Conservation (phyloP, 1,284 basidiomycete species). For the Leccinum fallax region DNA sequence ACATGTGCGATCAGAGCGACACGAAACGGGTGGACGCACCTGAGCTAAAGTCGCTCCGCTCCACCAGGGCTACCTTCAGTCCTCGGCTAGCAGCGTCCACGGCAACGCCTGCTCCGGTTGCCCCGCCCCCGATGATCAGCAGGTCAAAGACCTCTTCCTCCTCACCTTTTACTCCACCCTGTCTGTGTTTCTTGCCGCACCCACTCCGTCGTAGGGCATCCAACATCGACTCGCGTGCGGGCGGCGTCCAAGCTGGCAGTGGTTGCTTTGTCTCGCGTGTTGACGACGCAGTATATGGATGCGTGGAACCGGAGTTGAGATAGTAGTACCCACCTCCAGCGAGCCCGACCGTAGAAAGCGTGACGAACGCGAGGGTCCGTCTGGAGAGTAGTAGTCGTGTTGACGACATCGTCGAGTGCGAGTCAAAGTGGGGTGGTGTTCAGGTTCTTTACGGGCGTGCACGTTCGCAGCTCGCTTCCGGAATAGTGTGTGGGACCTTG, state of each 20-base stretch:
- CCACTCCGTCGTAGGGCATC: slow-evolving; percentile 43
- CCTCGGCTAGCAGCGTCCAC: slow-evolving; percentile 93
- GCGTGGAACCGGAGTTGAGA: no score
- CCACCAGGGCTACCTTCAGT: slow-evolving; percentile 93
- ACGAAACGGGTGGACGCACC: slow-evolving; percentile 48
- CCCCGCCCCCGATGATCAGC: slow-evolving; percentile 90
- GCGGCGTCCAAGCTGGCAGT: slow-evolving; percentile 73
- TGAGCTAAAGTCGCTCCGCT: slow-evolving; percentile 90
- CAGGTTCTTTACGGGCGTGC: not conserved
- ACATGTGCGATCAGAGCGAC: slow-evolving; percentile 54
- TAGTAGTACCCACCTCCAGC: no score
- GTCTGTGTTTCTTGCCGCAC: slow-evolving; percentile 3
- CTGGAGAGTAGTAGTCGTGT: slow-evolving; percentile 54
- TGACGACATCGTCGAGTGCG: slow-evolving; percentile 10
- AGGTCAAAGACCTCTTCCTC: slow-evolving; percentile 65
- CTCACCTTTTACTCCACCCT: slow-evolving; percentile 32
- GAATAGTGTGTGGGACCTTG: not conserved
- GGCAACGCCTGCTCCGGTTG: slow-evolving; percentile 93
- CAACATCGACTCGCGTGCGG: slow-evolving; percentile 65
- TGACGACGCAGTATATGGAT: no score
- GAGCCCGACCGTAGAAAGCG: slow-evolving; percentile 49
- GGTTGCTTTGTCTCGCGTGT: no score
- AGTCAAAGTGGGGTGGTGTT: not conserved
- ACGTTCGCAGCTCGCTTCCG: not conserved
- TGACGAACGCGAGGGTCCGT: slow-evolving; percentile 52